Conservation (phyloP, 2,329 filamentous ascomycete species). For the Cryoendolithus antarcticus region DNA sequence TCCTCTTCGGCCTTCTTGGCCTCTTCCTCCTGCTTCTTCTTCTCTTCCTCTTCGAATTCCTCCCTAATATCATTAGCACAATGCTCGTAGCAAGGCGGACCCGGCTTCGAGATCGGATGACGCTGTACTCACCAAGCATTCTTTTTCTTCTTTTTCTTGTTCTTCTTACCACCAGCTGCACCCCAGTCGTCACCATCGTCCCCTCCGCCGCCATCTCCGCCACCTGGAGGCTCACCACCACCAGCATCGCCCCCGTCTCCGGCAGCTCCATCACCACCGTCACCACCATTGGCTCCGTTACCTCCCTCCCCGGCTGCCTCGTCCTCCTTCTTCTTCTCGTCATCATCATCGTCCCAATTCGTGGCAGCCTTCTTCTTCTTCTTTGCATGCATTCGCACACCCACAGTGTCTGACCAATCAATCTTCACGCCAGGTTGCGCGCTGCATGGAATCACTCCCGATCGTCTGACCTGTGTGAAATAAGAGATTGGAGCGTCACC, state of each 20-base stretch:
- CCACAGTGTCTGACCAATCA: slow-evolving; percentile 11
- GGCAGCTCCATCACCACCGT: slow-evolving; percentile 19
- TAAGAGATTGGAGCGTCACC: no score
- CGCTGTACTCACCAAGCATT: slow-evolving; percentile 14
- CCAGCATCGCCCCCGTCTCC: slow-evolving; percentile 11
- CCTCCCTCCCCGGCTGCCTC: slow-evolving; percentile 22
- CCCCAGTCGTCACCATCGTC: no score
- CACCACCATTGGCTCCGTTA: slow-evolving; percentile 21
- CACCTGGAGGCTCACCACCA: slow-evolving; percentile 16
- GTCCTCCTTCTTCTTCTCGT: slow-evolving; percentile 33
- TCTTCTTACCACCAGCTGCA: slow-evolving; percentile 19
- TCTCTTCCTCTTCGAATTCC: slow-evolving; percentile 20
- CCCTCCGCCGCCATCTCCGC: no score
- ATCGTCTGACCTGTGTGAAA: no score
- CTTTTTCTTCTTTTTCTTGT: slow-evolving; percentile 31
- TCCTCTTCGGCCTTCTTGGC: slow-evolving; percentile 24
- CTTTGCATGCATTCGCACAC: slow-evolving; percentile 36
- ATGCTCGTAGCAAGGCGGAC: no score
- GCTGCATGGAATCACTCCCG: no score
- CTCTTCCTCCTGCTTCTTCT: slow-evolving; percentile 27
- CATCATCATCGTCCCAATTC: slow-evolving; percentile 32
- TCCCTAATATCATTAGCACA: slow-evolving; percentile 1
- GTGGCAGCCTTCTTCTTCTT: slow-evolving; percentile 34
- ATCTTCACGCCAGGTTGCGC: no score
- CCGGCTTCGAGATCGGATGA: not conserved